A percentile compares a stretch with the other conserved stretches of the same genome.
Conservation (phyloP, 306 rosid species). For the Styphnolobium japonicum region DNA sequence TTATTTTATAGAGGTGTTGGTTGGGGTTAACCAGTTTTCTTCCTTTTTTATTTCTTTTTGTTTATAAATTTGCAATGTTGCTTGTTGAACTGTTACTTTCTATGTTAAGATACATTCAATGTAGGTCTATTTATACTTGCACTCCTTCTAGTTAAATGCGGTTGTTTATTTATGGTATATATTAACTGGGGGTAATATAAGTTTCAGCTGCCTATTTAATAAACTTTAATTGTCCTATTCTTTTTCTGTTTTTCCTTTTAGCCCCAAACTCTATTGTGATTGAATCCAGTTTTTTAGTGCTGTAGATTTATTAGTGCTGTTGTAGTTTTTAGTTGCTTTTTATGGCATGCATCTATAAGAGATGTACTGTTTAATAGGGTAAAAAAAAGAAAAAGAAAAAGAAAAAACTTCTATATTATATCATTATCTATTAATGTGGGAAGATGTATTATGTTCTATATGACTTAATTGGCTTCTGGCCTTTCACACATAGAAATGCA, state of each 20-base stretch:
- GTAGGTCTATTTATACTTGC: neutral
- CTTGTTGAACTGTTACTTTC: slow-evolving; percentile 23
- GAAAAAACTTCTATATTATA: neutral
- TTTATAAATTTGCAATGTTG: neutral
- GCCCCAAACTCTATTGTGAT: neutral
- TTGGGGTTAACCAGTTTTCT: neutral
- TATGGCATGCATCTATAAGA: no score
- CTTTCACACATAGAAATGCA: neutral
- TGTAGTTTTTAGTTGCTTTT: no score
- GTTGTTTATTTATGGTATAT: slow-evolving; percentile 13
- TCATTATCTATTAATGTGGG: neutral
- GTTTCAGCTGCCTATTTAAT: slow-evolving; percentile 19
- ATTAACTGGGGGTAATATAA: neutral
- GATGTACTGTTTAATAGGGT: neutral
- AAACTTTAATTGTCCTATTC: neutral
- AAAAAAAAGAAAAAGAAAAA: neutral
- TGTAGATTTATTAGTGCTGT: no score
- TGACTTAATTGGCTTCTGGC: slow-evolving; percentile 11
- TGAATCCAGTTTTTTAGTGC: neutral
- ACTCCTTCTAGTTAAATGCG: neutral
- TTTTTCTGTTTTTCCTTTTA: slow-evolving; percentile 1
- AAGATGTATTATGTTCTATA: slow-evolving; percentile 1
- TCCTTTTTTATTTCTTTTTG: neutral
- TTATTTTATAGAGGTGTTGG: slow-evolving; percentile 10
- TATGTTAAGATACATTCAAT: neutral